phyloP scores from a whole-genome alignment of 192 early-diverging fungal species.

The Glomus cerebriforme region DNA sequence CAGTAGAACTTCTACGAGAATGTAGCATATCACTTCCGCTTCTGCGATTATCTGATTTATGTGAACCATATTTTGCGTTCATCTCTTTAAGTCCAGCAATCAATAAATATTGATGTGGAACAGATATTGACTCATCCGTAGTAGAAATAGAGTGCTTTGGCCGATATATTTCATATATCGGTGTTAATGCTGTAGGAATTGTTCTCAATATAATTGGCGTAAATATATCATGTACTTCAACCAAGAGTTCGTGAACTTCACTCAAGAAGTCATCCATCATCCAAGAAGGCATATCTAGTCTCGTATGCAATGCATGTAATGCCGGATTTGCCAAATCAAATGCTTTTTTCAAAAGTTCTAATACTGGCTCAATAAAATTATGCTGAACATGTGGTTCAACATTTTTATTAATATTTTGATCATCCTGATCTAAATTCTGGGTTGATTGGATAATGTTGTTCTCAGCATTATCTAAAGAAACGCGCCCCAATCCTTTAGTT shows the following conservation, averaged over 20 bases:
- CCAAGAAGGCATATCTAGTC: slow-evolving; percentile 54
- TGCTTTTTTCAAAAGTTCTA: slow-evolving; percentile 48
- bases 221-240: slow-evolving; percentile 43
- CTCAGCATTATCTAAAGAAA: slow-evolving; percentile 32
- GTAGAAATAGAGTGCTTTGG: slow-evolving; percentile 31
- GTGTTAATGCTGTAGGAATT: background rate
- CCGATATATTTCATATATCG: slow-evolving; percentile 41
- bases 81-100: slow-evolving; percentile 56
- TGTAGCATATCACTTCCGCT: slow-evolving; percentile 47
- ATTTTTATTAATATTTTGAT: background rate
- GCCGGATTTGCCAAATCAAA: slow-evolving; percentile 51
- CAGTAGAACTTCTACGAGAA: slow-evolving; percentile 41
- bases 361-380: slow-evolving; percentile 51
- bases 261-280: slow-evolving; percentile 52
- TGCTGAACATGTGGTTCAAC: slow-evolving; percentile 36
- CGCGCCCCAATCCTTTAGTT: slow-evolving; percentile 39
- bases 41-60: slow-evolving; percentile 36
- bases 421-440: slow-evolving; percentile 34
- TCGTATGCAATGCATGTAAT: slow-evolving; percentile 40
- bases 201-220: slow-evolving; percentile 39
- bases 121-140: slow-evolving; percentile 21
- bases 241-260: slow-evolving; percentile 49
- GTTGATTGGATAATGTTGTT: slow-evolving; percentile 30
- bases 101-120: slow-evolving; percentile 46
- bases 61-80: slow-evolving; percentile 36